Evolutionary conservation across 345 rosid genomes (phyloP), one percentile per base, ranked within the genome.

Genomic region (Rhizophora mangle): DNA sequence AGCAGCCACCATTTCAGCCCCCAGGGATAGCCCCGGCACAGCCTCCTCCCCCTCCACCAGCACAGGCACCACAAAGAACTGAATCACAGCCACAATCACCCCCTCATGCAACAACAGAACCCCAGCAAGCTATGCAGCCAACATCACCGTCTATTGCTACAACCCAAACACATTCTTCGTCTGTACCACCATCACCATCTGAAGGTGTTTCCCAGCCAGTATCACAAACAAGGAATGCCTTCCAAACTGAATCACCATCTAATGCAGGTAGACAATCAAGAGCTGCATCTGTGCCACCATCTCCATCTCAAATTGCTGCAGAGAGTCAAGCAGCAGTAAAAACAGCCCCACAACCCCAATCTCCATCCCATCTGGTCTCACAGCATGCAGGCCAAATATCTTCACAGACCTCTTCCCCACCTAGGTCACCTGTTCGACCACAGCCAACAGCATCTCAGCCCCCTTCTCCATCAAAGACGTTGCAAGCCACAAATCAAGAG

Each of bases 1-100:
- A 65, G 64, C 79, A 72, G 31, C 83, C 80, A 24, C 74, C 83
- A 16, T 79, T 82, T 67, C 72, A 78, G 55, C 82, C 90, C 6
- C 49, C 82, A 0, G 86, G 78, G 58, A 71, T 76, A 54, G 80
- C 80, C 47, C 77, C 68, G 3, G 26, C 39, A 29, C 72, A 31
- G 37, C 65, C 73, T 3, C 52, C 74, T 3, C 52, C 74, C 2
- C 46, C 85, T 62, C 67, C 82, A 0, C 32, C 68, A 49, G 57
- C 52, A 43, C 82, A 67, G 29, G 53, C 70, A 53, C 39, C 74
- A 29, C 36, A 49, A 68, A 63, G 59, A 49, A 43, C 73, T 29
- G 74, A 65, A 67, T 24, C 81, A 70, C 78, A 68, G 66, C 66
- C 71, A 43, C 59, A 57, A 27, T 47, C 60, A 15, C 61, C 76